Conservation (phyloP, 2,329 filamentous ascomycete species). For the Gliomastix tumulicola region DNA sequence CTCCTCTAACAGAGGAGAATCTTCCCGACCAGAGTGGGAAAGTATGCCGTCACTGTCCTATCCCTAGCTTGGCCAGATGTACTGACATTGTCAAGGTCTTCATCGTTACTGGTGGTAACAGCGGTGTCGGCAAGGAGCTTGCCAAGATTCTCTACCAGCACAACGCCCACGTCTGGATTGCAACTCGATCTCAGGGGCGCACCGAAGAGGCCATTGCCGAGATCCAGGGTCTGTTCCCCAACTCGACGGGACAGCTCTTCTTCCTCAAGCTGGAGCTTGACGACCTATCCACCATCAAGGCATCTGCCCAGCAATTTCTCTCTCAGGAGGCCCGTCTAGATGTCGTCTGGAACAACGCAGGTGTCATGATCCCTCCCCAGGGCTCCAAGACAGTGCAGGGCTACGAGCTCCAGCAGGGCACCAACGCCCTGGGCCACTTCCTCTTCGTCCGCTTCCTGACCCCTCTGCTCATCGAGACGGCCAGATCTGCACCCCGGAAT, state of each 20-base stretch:
- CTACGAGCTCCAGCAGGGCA: slow-evolving; percentile 28
- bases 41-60: background rate
- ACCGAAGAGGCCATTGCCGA: slow-evolving; percentile 28
- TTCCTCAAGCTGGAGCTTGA: slow-evolving; percentile 30
- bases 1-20: slow-evolving; percentile 2
- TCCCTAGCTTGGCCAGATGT: slow-evolving; percentile 11
- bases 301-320: slow-evolving; percentile 12
- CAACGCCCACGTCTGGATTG: slow-evolving; percentile 43
- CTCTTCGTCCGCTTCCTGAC: slow-evolving; percentile 26
- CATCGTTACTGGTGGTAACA: slow-evolving; percentile 32
- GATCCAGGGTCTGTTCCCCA: slow-evolving; percentile 23
- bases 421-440: slow-evolving; percentile 27
- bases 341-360: slow-evolving; percentile 29
- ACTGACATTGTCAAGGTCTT: slow-evolving; percentile 35
- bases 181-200: slow-evolving; percentile 31
- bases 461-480: slow-evolving; percentile 20
- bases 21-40: slow-evolving; percentile 3
- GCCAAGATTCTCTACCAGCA: slow-evolving; percentile 39
- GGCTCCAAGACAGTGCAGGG: slow-evolving; percentile 24
- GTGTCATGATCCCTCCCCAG: slow-evolving; percentile 24
- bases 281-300: slow-evolving; percentile 18
- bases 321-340: slow-evolving; percentile 16
- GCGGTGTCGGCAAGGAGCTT: slow-evolving; percentile 38
- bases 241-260: slow-evolving; percentile 22
- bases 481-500: slow-evolving; percentile 15